Evolutionary conservation across 257 asterid genomes (phyloP).

Genomic region (Eucommia ulmoides): DNA sequence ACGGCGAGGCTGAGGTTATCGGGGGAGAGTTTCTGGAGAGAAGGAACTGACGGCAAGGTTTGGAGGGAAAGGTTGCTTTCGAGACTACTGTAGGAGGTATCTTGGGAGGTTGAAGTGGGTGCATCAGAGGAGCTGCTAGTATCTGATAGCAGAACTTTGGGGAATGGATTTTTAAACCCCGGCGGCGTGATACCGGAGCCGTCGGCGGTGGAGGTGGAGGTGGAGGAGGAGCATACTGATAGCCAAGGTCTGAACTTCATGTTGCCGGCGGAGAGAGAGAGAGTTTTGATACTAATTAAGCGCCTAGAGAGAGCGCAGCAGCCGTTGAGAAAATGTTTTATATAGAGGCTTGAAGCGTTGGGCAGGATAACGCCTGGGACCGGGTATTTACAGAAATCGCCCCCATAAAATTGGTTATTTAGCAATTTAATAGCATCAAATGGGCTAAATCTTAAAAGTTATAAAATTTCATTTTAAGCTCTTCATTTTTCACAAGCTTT

Average conservation of each 20-base stretch:
- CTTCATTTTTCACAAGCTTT: too few relatives aligned
- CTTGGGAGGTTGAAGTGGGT: slow-evolving; percentile 27
- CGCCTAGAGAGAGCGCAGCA: too few relatives aligned
- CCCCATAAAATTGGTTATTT: too few relatives aligned
- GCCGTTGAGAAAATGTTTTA: too few relatives aligned
- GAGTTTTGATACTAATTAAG: too few relatives aligned
- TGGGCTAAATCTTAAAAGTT: too few relatives aligned
- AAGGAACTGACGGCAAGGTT: slow-evolving; percentile 75
- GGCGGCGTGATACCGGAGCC: slow-evolving; percentile 4
- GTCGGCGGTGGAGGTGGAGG: slow-evolving; percentile 15
- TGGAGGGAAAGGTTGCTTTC: slow-evolving; percentile 54
- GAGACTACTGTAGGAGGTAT: slow-evolving; percentile 33
- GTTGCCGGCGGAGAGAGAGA: slow-evolving; percentile 13
- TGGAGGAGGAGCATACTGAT: slow-evolving; percentile 38
- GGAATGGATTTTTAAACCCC: slow-evolving; percentile 7
- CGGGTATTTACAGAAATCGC: too few relatives aligned
- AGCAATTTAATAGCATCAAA: too few relatives aligned
- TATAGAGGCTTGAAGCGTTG: too few relatives aligned
- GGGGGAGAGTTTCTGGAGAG: slow-evolving; percentile 47
- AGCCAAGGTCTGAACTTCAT: slow-evolving; percentile 57
- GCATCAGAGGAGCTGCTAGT: slow-evolving; percentile 17
- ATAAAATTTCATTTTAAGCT: too few relatives aligned
- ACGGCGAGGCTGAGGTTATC: slow-evolving; percentile 20
- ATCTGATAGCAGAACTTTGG: slow-evolving; percentile 23
- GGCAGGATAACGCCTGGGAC: too few relatives aligned